Evolutionary conservation across 371 early-diverging fungal genomes (phyloP).

Genomic region (Mucor ambiguus): DNA sequence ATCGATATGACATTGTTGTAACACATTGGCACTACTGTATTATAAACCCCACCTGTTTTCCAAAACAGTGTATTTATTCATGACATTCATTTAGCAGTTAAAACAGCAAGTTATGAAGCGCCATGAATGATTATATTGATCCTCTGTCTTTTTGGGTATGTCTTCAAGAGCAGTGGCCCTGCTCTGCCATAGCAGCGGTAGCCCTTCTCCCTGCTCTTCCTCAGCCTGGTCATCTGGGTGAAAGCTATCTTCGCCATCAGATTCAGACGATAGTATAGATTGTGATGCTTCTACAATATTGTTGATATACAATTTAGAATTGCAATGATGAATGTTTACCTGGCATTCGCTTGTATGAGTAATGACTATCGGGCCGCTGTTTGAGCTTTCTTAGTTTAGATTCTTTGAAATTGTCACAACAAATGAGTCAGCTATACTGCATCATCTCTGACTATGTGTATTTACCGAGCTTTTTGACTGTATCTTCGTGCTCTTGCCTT

Average conservation of each 20-base stretch:
- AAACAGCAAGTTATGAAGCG: constrained; percentile 4
- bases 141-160: constrained; percentile 9
- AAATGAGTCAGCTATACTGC: background rate
- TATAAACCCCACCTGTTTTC: background rate
- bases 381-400: constrained; percentile 10
- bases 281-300: background rate
- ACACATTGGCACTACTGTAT: background rate
- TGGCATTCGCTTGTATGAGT: constrained; percentile 5
- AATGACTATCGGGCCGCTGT: background rate
- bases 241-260: constrained; percentile 5
- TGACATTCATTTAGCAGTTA: background rate
- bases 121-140: constrained; percentile 3
- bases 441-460: background rate
- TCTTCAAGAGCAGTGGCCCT: background rate
- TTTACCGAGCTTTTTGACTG: background rate
- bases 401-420: background rate
- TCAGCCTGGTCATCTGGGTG: background rate
- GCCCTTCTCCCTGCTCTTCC: constrained; percentile 18
- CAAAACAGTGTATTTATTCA: constrained; percentile 6
- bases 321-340: background rate
- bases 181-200: constrained; percentile 20
- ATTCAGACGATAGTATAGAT: background rate
- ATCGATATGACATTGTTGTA: constrained; percentile 9
- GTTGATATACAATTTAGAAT: background rate
- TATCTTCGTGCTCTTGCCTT: background rate